Base-by-base conservation (phyloP, 768 basidiomycete genomes). In the Podaxis sp. region DNA sequence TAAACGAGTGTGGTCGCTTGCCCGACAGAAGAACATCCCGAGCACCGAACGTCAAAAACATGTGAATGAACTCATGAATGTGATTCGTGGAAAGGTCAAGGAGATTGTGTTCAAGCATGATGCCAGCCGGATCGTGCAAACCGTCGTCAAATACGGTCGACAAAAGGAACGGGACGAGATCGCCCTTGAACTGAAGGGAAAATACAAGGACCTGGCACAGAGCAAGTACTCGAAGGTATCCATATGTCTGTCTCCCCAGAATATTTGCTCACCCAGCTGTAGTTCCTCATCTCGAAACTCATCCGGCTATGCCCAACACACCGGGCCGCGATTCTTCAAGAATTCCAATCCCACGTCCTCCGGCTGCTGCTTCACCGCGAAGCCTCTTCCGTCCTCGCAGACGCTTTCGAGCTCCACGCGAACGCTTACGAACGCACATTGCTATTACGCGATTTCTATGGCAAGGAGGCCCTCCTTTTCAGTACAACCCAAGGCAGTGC, bases 61-160 rank as follows among this genome's bases (percentile, higher is more conserved):
- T 54, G 78, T 96, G 62, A 77, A 81, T 51, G 83, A 85, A 27
- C 81, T 98, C 8, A 92, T 94, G 85, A 76, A 79, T 33, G 80
- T 89, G 50, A 86, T 94, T 22, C 85, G 89, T 22, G 94, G 93
- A 4, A 86, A 87, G 66, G 87, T 96, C 49, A 87, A 88, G 63
- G 94, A 95, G 36, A 87, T 96, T 40, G 89, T 91, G 1, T 83
- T 93, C 71, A 96, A 95, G 73, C 95, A 96, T 69, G 94, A 96
- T 73, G 94, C 93, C 7, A 94, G 93, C 69, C 84, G 89, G 66
- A 93, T 93, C 64, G 84, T 91, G 22, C 90, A 91, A 72, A 90
- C 86, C 0, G 78, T 91, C 12, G 90, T 96, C 53, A 95, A 91
- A 70, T 85, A 90, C 63, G 95, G 95, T 3, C 80, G 84, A 19